A percentile compares a stretch with the other conserved stretches of the same genome.
phyloP scores from a whole-genome alignment of 2,329 filamentous ascomycete species.

The Lachnellula hyalina region DNA sequence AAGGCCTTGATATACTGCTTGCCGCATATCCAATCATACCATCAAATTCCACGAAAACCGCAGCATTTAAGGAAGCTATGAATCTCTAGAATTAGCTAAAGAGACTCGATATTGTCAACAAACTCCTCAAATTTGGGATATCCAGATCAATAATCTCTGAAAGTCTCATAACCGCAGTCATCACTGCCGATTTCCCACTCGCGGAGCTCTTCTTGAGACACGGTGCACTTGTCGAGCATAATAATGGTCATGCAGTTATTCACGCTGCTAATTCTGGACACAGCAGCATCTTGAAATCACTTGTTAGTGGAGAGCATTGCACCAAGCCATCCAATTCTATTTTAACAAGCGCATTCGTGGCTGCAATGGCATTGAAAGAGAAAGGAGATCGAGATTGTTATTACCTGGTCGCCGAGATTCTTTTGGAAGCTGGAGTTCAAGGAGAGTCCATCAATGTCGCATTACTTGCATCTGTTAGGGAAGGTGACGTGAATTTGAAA shows the following conservation, averaged over 20 bases:
- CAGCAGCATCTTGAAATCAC: constrained; percentile 5
- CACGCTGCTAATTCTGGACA: constrained; percentile 10
- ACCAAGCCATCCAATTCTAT: constrained; percentile 5
- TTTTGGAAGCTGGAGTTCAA: constrained; percentile 11
- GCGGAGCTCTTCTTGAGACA: constrained; percentile 7
- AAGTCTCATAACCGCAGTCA: constrained; percentile 10
- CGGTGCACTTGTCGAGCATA: constrained; percentile 12
- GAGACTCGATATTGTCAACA: background rate
- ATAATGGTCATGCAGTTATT: constrained; percentile 5
- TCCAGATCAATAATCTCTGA: constrained; percentile 6
- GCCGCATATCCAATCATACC: constrained; percentile 1
- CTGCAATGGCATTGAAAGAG: constrained; percentile 8
- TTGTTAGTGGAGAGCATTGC: constrained; percentile 5
- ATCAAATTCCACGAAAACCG: constrained; percentile 1
- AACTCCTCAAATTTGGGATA: constrained; percentile 4
- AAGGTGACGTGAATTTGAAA: constrained; percentile 9
- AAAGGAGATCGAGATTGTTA: constrained; percentile 2
- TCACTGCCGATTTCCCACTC: constrained; percentile 2
- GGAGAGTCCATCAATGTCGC: constrained; percentile 11
- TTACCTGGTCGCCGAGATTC: constrained; percentile 5
- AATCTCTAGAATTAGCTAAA: constrained; percentile 4
- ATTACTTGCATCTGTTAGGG: constrained; percentile 9
- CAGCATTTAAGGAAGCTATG: constrained; percentile 9
- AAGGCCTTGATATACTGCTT: constrained; percentile 14
- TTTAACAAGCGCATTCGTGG: constrained; percentile 9